Percentiles rank a stretch among this genome's conserved stretches.
Evolutionary conservation across 768 basidiomycete species (phyloP).

Genomic region (Suillus placidus): DNA sequence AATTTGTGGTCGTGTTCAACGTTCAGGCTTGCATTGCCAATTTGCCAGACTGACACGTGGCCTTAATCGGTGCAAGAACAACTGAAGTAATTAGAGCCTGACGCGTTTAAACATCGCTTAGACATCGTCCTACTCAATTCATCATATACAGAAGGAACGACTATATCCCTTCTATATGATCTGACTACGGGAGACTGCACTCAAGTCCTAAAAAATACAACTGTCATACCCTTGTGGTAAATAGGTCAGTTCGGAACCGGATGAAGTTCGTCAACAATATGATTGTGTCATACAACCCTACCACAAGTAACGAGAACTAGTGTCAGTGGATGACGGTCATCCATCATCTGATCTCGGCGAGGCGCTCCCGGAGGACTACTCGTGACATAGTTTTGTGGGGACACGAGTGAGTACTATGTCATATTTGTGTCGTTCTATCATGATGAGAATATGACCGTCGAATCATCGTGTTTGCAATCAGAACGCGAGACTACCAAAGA

Average conservation of each 20-base stretch:
- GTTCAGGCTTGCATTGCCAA: background rate
- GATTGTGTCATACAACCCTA: background rate
- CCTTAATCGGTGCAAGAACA: background rate
- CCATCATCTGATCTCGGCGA: background rate
- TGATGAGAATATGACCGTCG: background rate
- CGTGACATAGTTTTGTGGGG: background rate
- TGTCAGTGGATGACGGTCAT: background rate
- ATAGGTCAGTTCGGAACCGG: background rate
- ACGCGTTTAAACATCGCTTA: background rate
- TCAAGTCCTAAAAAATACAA: background rate
- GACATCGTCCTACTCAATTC: background rate
- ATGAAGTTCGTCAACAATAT: background rate
- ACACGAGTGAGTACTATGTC: background rate
- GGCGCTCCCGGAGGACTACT: background rate
- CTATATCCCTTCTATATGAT: background rate
- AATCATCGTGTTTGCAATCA: background rate
- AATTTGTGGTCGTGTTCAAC: conserved; percentile 48
- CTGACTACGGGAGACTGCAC: background rate
- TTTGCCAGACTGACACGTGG: background rate
- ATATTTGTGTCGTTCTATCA: background rate
- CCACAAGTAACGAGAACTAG: background rate
- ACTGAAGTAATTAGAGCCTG: too few species aligned
- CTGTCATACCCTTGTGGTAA: background rate
- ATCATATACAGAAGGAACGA: background rate
- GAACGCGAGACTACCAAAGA: background rate